These are phyloP conservation scores for Yarrowia phangngaensis DNA, from an alignment of 805 yeast genomes.

Conservation along the genomic window DNA sequence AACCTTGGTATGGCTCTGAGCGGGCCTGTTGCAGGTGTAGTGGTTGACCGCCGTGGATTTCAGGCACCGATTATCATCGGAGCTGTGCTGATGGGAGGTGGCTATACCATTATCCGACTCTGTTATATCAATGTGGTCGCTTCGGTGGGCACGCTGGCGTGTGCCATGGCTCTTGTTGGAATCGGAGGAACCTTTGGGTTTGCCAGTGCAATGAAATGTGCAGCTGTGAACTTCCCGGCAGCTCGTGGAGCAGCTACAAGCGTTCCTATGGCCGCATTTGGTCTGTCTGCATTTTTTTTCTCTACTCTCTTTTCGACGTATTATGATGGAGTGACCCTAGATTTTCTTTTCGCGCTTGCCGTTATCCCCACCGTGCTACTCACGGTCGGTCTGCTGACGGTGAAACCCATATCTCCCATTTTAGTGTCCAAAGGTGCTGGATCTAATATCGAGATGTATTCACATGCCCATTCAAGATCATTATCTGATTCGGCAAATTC, in stretches of 20 bases:
- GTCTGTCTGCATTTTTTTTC: slow-evolving; percentile 52
- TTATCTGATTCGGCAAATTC: no score
- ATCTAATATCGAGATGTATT: slow-evolving; percentile 4
- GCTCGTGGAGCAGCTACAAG: slow-evolving; percentile 32
- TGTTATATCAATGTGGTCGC: slow-evolving; percentile 45
- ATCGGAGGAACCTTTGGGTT: slow-evolving; percentile 64
- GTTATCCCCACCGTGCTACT: slow-evolving; percentile 47
- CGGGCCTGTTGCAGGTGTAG: slow-evolving; percentile 65
- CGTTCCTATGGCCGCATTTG: slow-evolving; percentile 26
- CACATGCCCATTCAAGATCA: background rate
- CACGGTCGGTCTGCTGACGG: slow-evolving; percentile 31
- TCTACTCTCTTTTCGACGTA: slow-evolving; percentile 53
- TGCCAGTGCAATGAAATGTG: slow-evolving; percentile 65
- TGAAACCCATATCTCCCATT: slow-evolving; percentile 27
- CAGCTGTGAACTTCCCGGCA: slow-evolving; percentile 63
- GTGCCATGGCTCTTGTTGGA: slow-evolving; percentile 56
- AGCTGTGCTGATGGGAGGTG: slow-evolving; percentile 10
- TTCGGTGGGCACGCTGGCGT: slow-evolving; percentile 43
- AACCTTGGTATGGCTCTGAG: slow-evolving; percentile 59
- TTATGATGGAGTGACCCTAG: slow-evolving; percentile 55
- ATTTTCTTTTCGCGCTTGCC: slow-evolving; percentile 49
- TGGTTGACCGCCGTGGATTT: slow-evolving; percentile 64
- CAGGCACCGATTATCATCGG: slow-evolving; percentile 26
- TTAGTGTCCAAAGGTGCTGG: slow-evolving; percentile 1
- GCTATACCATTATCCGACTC: slow-evolving; percentile 44